Base-by-base conservation (phyloP, 2,329 filamentous ascomycete species). In the Fusarium scirpi region DNA sequence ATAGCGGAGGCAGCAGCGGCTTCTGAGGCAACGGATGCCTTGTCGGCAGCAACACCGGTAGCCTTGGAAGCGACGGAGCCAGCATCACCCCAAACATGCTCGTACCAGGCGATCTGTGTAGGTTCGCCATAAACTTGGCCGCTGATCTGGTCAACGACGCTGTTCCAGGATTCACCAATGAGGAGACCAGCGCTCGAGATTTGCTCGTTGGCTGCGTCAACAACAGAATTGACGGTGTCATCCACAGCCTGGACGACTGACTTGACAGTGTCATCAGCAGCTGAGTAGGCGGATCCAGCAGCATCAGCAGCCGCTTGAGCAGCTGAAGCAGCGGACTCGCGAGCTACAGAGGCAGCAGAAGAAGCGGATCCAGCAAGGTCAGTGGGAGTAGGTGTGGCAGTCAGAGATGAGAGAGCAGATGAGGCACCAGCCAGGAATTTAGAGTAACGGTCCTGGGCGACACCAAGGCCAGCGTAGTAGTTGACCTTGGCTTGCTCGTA, bases 381-480 rank as follows among this genome's bases (percentile, higher is more conserved):
- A 52, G 89, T 90, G 10, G 89, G 86, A 0, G 87, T 90, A 18
- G 89, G 87, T 13, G 88, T 87, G 9, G 89, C 89, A 1, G 85
- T 87, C 41, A 85, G 65, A 4, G 84, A 84, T 58, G 88, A 90
- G 43, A 93, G 83, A 22, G 90, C 92, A 38, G 87, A 89, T 12
- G 91, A 93, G 10, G 92, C 93, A 7, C 90, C 89, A 15, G 85
- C 85, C 4, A 96, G 70, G 75, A 96, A 95, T 52, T 91, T 90
- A 8, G 90, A 89, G 78, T 96, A 96, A 40, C 91, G 89, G 45
- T 90, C 92, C 74, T 97, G 91, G 1, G 94, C 93, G 46, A 93
- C 79, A 29, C 93, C 93, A 25, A 96, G 80, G 13, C 91, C 92
- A 69, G 93, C 91, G 73, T 94, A 94, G 79, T 95, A 95, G 76